phyloP scores from a whole-genome alignment of 306 rosid genomes.

The Prunus mira region DNA sequence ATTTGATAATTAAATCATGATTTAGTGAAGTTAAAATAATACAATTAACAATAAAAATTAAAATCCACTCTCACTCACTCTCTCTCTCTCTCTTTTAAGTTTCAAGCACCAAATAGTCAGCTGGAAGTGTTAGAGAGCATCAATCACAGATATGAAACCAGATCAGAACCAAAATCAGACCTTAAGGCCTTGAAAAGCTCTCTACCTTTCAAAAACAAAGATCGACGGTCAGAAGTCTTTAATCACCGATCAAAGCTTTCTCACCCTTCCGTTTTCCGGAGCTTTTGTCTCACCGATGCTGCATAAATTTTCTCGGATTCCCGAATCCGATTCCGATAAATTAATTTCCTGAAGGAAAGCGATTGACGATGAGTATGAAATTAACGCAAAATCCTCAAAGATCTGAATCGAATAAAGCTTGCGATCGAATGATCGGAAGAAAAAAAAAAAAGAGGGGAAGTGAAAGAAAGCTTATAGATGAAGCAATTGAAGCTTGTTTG shows the following conservation, averaged over 20 bases:
- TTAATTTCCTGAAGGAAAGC: neutral
- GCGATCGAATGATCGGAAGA: neutral
- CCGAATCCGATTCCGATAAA: constrained; percentile 7
- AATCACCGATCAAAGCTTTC: constrained; percentile 41
- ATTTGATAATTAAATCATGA: neutral
- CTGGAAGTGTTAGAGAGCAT: neutral
- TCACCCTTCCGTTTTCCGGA: constrained; percentile 9
- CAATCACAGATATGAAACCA: constrained; percentile 2
- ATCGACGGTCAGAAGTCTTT: constrained; percentile 15
- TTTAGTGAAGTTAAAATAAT: neutral
- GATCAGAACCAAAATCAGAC: constrained; percentile 24
- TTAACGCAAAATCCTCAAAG: neutral
- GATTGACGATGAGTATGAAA: too few species aligned
- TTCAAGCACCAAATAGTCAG: neutral
- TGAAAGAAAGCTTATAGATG: constrained; percentile 5
- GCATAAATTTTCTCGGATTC: constrained; percentile 9
- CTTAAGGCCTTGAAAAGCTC: constrained; percentile 11
- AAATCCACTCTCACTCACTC: neutral
- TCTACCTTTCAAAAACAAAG: constrained; percentile 21
- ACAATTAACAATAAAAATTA: neutral
- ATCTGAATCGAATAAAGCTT: constrained; percentile 17
- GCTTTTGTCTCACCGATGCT: constrained; percentile 3
- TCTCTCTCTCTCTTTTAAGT: neutral
- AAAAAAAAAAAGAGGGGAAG: neutral
- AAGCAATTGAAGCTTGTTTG: constrained; percentile 6